Evolutionary conservation across 139 green algal genomes (phyloP).

Genomic region (Raphidocelis subcapitata): DNA sequence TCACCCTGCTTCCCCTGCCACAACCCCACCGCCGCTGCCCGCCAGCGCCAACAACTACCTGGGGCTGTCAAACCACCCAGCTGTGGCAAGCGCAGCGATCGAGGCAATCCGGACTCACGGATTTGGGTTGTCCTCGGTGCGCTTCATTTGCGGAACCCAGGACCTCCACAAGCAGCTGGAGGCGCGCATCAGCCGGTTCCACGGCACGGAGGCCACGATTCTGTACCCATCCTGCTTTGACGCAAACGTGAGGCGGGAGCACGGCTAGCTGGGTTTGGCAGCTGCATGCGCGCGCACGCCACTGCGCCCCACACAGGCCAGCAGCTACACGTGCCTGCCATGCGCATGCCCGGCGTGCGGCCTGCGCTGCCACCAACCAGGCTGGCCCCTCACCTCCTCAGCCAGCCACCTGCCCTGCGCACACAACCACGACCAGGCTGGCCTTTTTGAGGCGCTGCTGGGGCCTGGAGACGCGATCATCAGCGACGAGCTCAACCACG

Average conservation of each 20-base stretch:
- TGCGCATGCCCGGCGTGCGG: too few species aligned
- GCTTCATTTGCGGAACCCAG: constrained; percentile 74
- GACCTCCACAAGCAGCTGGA: constrained; percentile 73
- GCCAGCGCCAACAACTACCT: constrained; percentile 49
- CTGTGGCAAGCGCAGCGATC: constrained; percentile 49
- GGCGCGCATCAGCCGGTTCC: constrained; percentile 48
- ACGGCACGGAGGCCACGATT: constrained; percentile 63
- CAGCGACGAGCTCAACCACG: constrained; percentile 74
- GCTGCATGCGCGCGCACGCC: too few species aligned
- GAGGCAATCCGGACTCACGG: constrained; percentile 56
- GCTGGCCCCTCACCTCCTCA: too few species aligned
- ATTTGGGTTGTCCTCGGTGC: constrained; percentile 61
- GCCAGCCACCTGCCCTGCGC: too few species aligned
- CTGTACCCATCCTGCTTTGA: constrained; percentile 74
- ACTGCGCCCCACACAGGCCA: too few species aligned
- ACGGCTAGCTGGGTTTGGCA: too few species aligned
- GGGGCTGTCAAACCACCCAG: constrained; percentile 61
- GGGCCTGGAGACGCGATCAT: constrained; percentile 62
- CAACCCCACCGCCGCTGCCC: background rate
- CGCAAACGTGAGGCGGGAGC: constrained; percentile 70
- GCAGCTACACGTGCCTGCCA: too few species aligned
- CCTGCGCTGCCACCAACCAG: too few species aligned
- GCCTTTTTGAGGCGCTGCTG: constrained; percentile 73
- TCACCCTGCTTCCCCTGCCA: background rate
- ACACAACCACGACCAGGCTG: too few species aligned